These are phyloP conservation scores for Lasiodiplodia gonubiensis DNA, from an alignment of 2,329 filamentous ascomycete species.

Conservation along the genomic window DNA sequence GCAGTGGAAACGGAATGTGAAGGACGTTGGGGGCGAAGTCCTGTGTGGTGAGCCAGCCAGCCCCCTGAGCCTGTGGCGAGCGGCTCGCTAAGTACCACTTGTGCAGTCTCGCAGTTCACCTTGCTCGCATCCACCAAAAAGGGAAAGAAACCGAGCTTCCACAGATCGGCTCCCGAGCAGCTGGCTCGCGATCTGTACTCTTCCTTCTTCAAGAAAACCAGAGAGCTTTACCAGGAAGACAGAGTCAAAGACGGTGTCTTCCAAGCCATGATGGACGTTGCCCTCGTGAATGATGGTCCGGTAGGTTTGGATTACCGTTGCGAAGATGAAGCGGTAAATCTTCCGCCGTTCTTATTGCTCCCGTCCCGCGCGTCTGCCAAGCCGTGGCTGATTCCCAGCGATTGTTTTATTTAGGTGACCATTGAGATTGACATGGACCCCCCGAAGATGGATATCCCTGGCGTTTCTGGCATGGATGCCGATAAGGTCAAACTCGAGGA, in stretches of 20 bases:
- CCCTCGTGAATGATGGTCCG: slow-evolving; percentile 83
- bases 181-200: slow-evolving; percentile 84
- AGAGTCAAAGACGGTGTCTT: slow-evolving; percentile 95
- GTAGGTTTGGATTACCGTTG: slow-evolving; percentile 67
- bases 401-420: slow-evolving; percentile 48
- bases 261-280: slow-evolving; percentile 98
- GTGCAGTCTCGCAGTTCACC: slow-evolving; percentile 91
- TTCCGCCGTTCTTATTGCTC: slow-evolving; percentile 34
- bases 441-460: slow-evolving; percentile 45
- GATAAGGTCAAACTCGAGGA: slow-evolving; percentile 30
- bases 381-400: not conserved
- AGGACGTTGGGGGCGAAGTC: slow-evolving; percentile 87
- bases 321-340: slow-evolving; percentile 62
- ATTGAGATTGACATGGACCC: slow-evolving; percentile 56
- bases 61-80: not conserved
- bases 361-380: not conserved
- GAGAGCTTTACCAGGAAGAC: slow-evolving; percentile 71
- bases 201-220: slow-evolving; percentile 78
- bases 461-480: slow-evolving; percentile 14
- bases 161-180: slow-evolving; percentile 79
- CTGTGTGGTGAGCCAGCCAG: slow-evolving; percentile 74
- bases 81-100: slow-evolving; percentile 30
- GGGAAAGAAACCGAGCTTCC: slow-evolving; percentile 93
- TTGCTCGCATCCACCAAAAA: slow-evolving; percentile 93
- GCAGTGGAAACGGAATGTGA: slow-evolving; percentile 89